A percentile compares a stretch with the other conserved stretches of the same genome.
These are phyloP conservation scores for Tetragonia tetragonoides DNA, from an alignment of 148 eudicot species.

Conservation along the genomic window DNA sequence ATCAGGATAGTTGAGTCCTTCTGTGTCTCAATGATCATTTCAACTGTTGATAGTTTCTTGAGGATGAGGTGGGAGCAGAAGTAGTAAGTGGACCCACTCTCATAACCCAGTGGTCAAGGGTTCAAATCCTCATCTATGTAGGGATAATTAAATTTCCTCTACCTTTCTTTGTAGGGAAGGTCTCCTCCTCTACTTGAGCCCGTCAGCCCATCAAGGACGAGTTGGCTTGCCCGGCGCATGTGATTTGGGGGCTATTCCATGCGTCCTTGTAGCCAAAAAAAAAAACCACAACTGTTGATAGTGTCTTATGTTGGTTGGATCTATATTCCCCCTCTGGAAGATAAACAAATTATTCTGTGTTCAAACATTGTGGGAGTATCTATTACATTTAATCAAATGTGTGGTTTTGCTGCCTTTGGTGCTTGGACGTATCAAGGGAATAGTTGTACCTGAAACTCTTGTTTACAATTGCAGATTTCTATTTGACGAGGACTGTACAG, in stretches of 20 bases:
- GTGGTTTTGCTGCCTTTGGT: neutral
- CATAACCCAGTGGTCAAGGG: too few relatives aligned
- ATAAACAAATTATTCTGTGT: neutral
- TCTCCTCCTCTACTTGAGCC: too few relatives aligned
- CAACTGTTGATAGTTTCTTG: too few relatives aligned
- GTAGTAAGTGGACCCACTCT: too few relatives aligned
- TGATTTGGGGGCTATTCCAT: too few relatives aligned
- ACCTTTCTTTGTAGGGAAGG: too few relatives aligned
- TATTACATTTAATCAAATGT: neutral
- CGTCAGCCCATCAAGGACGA: too few relatives aligned
- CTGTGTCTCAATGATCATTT: neutral
- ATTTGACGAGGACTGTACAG: conserved; percentile 77
- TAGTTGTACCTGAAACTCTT: conserved; percentile 9
- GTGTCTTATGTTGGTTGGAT: neutral
- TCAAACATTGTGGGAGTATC: neutral
- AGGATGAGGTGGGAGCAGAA: too few relatives aligned
- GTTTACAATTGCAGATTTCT: conserved; percentile 56
- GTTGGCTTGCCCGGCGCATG: too few relatives aligned
- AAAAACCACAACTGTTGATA: neutral
- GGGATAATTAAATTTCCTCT: too few relatives aligned
- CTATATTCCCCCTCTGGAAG: neutral
- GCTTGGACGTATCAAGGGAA: neutral
- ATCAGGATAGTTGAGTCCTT: neutral
- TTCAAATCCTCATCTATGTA: too few relatives aligned
- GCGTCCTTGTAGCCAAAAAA: too few relatives aligned